A percentile compares a stretch with the other conserved stretches of the same genome.
These are phyloP conservation scores for Straminergon stramineum DNA, from an alignment of 225 moss, liverwort and hornwort species.

Conservation along the genomic window DNA sequence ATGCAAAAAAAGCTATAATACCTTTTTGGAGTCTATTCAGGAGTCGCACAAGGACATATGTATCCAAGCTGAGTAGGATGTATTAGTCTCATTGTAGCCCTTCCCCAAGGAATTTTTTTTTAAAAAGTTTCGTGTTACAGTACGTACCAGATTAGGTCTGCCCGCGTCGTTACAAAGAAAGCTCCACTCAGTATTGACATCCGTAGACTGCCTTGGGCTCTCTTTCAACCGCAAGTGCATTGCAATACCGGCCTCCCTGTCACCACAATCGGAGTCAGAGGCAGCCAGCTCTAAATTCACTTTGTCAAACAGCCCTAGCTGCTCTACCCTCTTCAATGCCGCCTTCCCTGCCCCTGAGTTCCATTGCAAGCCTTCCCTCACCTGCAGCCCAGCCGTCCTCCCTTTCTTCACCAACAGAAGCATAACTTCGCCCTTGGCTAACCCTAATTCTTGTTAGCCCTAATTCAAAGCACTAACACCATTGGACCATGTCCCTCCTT, in stretches of 20 bases:
- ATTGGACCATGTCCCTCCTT: neutral
- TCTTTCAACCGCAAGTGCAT: constrained; percentile 36
- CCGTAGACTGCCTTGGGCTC: constrained; percentile 28
- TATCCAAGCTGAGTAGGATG: neutral
- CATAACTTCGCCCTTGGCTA: neutral
- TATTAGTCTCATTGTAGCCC: neutral
- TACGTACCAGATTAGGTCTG: constrained; percentile 26
- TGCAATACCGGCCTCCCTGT: constrained; percentile 28
- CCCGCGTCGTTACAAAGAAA: constrained; percentile 52
- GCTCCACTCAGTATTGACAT: constrained; percentile 53
- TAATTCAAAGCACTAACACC: neutral
- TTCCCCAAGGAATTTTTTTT: neutral
- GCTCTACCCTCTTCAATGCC: constrained; percentile 39
- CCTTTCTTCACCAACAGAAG: constrained; percentile 10
- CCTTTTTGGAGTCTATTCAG: neutral
- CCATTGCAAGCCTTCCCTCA: constrained; percentile 57
- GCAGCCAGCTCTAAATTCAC: constrained; percentile 38
- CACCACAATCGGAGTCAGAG: constrained; percentile 43
- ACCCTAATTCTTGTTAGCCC: neutral
- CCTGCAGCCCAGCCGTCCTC: constrained; percentile 51
- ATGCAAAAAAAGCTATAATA: neutral
- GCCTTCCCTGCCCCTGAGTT: constrained; percentile 52
- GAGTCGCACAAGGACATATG: neutral
- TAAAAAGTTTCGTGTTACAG: neutral
- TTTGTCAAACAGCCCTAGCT: constrained; percentile 59